Conservation (phyloP, 768 basidiomycete species). For the Mycena vitilis region DNA sequence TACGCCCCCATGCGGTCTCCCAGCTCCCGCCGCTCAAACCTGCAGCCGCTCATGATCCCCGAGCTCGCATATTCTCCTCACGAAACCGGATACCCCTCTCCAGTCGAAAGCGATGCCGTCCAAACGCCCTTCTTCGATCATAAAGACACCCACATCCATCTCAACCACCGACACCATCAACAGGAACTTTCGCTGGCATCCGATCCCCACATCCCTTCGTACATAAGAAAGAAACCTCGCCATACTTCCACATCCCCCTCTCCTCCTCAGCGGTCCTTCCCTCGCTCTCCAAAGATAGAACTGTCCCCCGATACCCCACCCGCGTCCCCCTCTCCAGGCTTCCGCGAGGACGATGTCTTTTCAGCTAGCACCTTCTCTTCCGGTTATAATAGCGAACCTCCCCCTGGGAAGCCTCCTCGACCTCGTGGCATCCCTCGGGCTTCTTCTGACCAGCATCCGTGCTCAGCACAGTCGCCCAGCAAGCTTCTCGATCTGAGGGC, state of each 20-base stretch:
- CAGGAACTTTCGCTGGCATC: slow-evolving; percentile 25
- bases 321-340: slow-evolving; percentile 24
- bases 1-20: slow-evolving; percentile 35
- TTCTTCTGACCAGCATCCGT: slow-evolving; percentile 24
- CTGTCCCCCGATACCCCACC: slow-evolving; percentile 26
- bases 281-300: slow-evolving; percentile 25
- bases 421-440: slow-evolving; percentile 15
- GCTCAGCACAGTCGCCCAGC: slow-evolving; percentile 6
- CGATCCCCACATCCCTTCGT: slow-evolving; percentile 19
- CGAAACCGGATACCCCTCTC: slow-evolving; percentile 50
- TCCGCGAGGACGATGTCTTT: slow-evolving; percentile 24
- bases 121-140: slow-evolving; percentile 53
- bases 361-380: slow-evolving; percentile 26
- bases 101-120: slow-evolving; percentile 53
- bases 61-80: slow-evolving; percentile 44
- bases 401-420: slow-evolving; percentile 13
- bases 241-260: slow-evolving; percentile 25
- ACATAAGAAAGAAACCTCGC: slow-evolving; percentile 27
- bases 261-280: slow-evolving; percentile 25
- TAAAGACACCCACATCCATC: slow-evolving; percentile 42
- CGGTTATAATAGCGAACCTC: slow-evolving; percentile 31
- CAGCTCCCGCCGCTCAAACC: slow-evolving; percentile 37
- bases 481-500: slow-evolving; percentile 37
- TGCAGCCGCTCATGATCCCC: slow-evolving; percentile 41
- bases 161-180: slow-evolving; percentile 27